phyloP scores from a whole-genome alignment of 23 red algal genomes.

The Gracilaria gracilis region DNA sequence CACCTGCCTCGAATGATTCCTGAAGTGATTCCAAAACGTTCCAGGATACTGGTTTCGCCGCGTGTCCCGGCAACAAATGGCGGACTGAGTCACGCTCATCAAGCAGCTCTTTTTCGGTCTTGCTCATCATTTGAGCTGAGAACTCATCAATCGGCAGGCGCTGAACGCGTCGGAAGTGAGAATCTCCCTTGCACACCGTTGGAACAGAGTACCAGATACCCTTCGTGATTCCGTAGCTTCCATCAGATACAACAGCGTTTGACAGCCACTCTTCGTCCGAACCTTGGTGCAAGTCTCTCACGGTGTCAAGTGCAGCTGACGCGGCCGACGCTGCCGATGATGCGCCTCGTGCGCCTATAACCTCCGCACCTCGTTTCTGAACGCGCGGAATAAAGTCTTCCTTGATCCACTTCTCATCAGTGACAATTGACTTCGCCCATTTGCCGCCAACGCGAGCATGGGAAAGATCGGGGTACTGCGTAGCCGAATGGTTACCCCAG shows the following conservation, averaged over 20 bases:
- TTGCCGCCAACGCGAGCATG: constrained; percentile 90
- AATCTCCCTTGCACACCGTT: constrained; percentile 82
- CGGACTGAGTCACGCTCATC: constrained; percentile 96
- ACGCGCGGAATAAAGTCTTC: constrained; percentile 94
- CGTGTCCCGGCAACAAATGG: constrained; percentile 81
- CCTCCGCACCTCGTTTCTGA: constrained; percentile 94
- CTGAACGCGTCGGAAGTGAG: constrained; percentile 80
- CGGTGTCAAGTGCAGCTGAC: constrained; percentile 83
- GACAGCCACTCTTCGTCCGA: constrained; percentile 89
- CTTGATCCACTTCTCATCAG: constrained; percentile 91
- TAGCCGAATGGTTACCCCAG: constrained; percentile 97
- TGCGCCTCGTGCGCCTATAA: constrained; percentile 91
- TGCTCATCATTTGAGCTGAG: constrained; percentile 92
- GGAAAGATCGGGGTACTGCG: constrained; percentile 95
- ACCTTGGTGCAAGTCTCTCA: constrained; percentile 89
- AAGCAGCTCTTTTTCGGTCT: constrained; percentile 88
- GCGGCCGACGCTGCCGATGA: constrained; percentile 96
- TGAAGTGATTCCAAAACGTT: constrained; percentile 68
- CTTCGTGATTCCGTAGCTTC: constrained; percentile 82
- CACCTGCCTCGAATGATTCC: constrained; percentile 41
- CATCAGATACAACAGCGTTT: constrained; percentile 80
- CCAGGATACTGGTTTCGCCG: constrained; percentile 56
- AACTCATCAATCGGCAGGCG: constrained; percentile 94
- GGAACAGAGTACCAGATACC: constrained; percentile 98
- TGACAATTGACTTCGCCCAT: constrained; percentile 86